Percentiles rank a stretch among this genome's conserved stretches.
Evolutionary conservation across 2,329 filamentous ascomycete species (phyloP).

Genomic region (Paecilomyces fulvus): DNA sequence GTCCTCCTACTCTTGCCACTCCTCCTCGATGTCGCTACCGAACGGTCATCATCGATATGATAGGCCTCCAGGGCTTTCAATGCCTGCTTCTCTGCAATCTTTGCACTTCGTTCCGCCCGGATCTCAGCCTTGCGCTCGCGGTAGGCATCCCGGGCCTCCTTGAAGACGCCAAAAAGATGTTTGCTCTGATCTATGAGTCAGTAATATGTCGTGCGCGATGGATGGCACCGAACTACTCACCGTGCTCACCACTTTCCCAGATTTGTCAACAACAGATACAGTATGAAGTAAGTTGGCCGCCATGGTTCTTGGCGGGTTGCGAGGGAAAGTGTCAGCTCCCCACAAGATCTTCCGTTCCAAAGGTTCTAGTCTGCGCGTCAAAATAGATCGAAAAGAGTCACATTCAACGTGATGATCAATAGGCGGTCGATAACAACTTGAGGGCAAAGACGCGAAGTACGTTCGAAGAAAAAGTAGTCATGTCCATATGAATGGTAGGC

Average conservation of each 20-base stretch:
- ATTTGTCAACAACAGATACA: slow-evolving; percentile 83
- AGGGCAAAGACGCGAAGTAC: neutral
- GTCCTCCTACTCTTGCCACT: slow-evolving; percentile 21
- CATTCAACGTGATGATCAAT: neutral
- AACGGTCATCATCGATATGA: slow-evolving; percentile 39
- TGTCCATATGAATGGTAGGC: neutral
- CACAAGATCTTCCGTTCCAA: neutral
- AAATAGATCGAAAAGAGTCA: neutral
- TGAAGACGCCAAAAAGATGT: slow-evolving; percentile 82
- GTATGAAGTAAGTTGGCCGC: slow-evolving; percentile 48
- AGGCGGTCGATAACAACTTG: neutral
- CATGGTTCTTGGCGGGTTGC: slow-evolving; percentile 14
- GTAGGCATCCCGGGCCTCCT: slow-evolving; percentile 82
- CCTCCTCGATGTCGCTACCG: slow-evolving; percentile 34
- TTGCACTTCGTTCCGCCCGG: slow-evolving; percentile 58
- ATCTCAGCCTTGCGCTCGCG: slow-evolving; percentile 78
- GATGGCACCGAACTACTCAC: slow-evolving; percentile 43
- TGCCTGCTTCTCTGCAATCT: slow-evolving; percentile 49
- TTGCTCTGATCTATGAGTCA: slow-evolving; percentile 57
- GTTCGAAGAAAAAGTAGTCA: neutral
- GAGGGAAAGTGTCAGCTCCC: neutral
- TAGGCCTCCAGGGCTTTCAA: slow-evolving; percentile 47
- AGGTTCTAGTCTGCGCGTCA: neutral
- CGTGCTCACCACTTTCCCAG: slow-evolving; percentile 82
- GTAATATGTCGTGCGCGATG: slow-evolving; percentile 1